Evolutionary conservation across 2,329 filamentous ascomycete species (phyloP).

Genomic region (Microdochium bolleyi): DNA sequence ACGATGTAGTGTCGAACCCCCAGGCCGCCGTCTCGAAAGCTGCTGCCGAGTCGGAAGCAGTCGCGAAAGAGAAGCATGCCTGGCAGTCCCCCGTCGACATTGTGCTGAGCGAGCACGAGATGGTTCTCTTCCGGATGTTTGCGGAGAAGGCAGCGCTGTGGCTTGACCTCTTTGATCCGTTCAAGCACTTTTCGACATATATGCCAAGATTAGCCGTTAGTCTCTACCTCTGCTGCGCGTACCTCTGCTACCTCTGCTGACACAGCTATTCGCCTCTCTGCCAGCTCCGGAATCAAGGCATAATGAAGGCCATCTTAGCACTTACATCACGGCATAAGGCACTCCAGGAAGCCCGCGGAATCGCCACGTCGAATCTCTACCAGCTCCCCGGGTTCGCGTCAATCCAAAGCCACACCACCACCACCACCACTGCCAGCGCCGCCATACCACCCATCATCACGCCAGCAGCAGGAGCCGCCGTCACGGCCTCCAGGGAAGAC

Average conservation of each 20-base stretch:
- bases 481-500: slow-evolving; percentile 14
- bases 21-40: slow-evolving; percentile 1
- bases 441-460: slow-evolving; percentile 1
- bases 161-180: slow-evolving; percentile 23
- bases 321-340: slow-evolving; percentile 40
- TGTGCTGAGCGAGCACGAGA: slow-evolving; percentile 13
- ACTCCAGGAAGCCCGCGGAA: slow-evolving; percentile 9
- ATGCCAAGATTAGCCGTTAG: slow-evolving; percentile 21
- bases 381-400: too few relatives aligned
- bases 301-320: slow-evolving; percentile 50
- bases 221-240: not conserved
- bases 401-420: not conserved
- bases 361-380: not conserved
- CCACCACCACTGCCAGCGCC: not conserved
- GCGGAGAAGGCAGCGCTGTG: slow-evolving; percentile 14
- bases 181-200: slow-evolving; percentile 21
- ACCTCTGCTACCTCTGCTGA: not conserved
- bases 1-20: not conserved
- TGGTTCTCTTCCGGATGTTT: slow-evolving; percentile 18
- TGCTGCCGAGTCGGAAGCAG: slow-evolving; percentile 4
- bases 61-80: slow-evolving; percentile 11
- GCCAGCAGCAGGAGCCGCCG: not conserved
- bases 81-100: slow-evolving; percentile 17
- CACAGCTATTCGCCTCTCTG: not conserved
- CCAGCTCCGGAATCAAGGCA: slow-evolving; percentile 39